phyloP scores from a whole-genome alignment of 306 rosid species.

The Prinsepia uniflora region DNA sequence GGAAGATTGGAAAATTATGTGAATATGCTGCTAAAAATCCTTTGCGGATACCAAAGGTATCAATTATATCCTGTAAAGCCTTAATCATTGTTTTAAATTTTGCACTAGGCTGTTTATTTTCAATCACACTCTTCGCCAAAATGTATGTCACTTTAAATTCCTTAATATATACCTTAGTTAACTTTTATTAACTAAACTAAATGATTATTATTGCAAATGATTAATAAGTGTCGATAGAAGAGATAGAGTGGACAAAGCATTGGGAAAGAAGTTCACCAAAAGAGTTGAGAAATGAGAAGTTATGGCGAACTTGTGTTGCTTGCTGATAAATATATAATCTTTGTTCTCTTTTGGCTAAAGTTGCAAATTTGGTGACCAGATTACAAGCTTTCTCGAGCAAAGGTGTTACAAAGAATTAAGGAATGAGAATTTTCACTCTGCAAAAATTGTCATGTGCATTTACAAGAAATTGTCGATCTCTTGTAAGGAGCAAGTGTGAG shows the following conservation, averaged over 20 bases:
- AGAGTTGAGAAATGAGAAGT: background rate
- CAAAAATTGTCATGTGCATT: conserved; percentile 76
- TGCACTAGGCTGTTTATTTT: background rate
- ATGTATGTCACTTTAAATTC: background rate
- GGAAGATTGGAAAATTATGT: conserved; percentile 84
- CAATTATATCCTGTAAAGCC: background rate
- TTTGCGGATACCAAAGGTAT: conserved; percentile 90
- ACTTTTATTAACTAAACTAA: background rate
- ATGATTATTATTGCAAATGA: background rate
- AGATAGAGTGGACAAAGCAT: background rate
- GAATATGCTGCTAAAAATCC: conserved; percentile 93
- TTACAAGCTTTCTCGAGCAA: conserved; percentile 73
- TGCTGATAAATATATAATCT: too few relatives aligned
- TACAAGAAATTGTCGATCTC: conserved; percentile 73
- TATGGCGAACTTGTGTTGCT: background rate
- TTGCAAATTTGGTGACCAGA: conserved; percentile 54
- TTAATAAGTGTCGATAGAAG: background rate
- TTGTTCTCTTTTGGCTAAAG: conserved; percentile 12
- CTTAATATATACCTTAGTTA: background rate
- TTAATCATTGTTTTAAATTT: background rate
- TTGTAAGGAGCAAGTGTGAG: conserved; percentile 95
- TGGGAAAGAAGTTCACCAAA: background rate
- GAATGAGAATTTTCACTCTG: conserved; percentile 59
- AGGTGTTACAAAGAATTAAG: conserved; percentile 94
- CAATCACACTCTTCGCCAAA: background rate